phyloP scores from a whole-genome alignment of 139 green algal genomes.

The Nannochloris sp. region DNA sequence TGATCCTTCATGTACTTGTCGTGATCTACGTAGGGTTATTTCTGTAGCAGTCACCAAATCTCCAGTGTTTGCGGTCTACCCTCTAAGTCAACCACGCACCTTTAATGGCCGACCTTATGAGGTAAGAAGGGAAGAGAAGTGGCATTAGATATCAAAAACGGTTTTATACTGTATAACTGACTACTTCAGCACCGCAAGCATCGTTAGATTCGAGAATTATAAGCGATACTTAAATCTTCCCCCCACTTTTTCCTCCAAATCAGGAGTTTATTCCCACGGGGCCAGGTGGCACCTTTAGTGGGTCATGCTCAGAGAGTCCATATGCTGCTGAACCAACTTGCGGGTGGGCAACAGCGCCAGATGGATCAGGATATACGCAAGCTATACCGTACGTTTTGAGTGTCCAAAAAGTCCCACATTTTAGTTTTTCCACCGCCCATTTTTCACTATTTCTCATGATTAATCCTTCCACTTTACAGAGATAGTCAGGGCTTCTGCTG shows the following conservation, averaged over 20 bases:
- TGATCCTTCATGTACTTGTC: constrained; percentile 56
- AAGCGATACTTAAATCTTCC: too few relatives aligned
- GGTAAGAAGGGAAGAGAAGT: constrained; percentile 10
- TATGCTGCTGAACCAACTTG: constrained; percentile 51
- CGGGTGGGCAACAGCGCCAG: constrained; percentile 48
- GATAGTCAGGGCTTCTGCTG: constrained; percentile 81
- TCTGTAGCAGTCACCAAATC: constrained; percentile 52
- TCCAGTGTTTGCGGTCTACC: constrained; percentile 58
- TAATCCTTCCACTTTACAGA: constrained; percentile 5
- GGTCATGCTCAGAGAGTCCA: constrained; percentile 34
- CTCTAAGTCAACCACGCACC: constrained; percentile 41
- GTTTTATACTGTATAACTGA: too few relatives aligned
- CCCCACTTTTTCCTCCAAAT: too few relatives aligned
- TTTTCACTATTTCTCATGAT: not conserved
- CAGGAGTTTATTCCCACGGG: constrained; percentile 19
- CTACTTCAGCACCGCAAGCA: too few relatives aligned
- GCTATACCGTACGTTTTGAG: constrained; percentile 23
- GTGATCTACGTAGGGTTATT: constrained; percentile 53
- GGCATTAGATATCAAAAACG: too few relatives aligned
- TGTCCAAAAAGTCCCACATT: too few relatives aligned
- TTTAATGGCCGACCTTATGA: constrained; percentile 48
- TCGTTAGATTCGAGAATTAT: too few relatives aligned
- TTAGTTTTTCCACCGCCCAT: not conserved
- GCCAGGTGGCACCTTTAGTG: not conserved
- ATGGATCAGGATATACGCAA: not conserved